Evolutionary conservation across 805 yeast genomes (phyloP), one percentile per base, ranked within the genome.

Genomic region (Ogataea parapolymorpha): DNA sequence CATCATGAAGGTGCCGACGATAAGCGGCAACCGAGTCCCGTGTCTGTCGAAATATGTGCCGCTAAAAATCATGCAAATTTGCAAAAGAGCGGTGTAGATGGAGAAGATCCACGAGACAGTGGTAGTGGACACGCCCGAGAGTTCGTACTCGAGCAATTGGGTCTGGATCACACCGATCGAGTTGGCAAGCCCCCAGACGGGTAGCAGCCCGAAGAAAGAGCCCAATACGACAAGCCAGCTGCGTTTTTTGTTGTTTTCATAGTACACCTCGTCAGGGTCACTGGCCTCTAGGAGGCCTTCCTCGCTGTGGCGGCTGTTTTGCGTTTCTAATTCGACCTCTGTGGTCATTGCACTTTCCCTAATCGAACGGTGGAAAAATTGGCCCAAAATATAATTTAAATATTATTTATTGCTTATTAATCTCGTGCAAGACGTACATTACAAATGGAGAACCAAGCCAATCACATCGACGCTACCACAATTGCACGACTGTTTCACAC

Each of bases 21-120:
- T 37, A 51, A 77, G 54, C 3, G 80, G 74, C 10, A 48, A 51
- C 16, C 62, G 55, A 5, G 80, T 63, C 2, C 89, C 89, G 38
- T 71, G 70, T 45, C 74, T 60, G 55, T 83, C 90, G 54, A 82
- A 82, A 28, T 77, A 62, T 9, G 77, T 71, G 17, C 81, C 58
- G 11, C 51, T 45, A 10, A 54, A 35, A 8, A 68, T 47, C 4
- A 68, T 67, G 17, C 62, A 51, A 14, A 59, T 49, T 50, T 72
- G 76, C 9, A 72, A 64, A 13, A 79, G 53, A 27, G 77, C 71
- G 36, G 71, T 58, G 54, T 68, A 74, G 26, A 80, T 57, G 1
- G 86, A 78, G 49, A 81, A 81, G 28, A 80, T 72, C 88, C 88
- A 81, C 3, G 83, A 73, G 10, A 80, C 69, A 0, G 75, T 62